Evolutionary conservation across 1,284 basidiomycete genomes (phyloP).

Genomic region (Agroathelia rolfsii): DNA sequence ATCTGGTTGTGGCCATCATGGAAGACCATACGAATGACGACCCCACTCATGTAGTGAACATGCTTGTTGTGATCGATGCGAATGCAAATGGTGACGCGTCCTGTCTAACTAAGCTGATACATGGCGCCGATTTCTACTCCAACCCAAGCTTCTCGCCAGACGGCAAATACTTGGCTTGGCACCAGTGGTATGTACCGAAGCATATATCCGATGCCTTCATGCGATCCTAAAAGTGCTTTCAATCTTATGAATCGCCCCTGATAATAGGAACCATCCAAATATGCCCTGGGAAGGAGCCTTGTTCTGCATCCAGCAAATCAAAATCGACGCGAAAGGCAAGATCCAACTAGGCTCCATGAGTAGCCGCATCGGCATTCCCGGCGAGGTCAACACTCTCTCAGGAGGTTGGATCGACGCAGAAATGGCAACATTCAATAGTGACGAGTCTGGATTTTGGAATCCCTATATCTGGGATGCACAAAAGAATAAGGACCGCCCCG

Average conservation of each 20-base stretch:
- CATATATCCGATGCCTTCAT: too few relatives aligned
- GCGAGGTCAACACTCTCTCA: too few relatives aligned
- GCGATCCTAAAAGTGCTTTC: too few relatives aligned
- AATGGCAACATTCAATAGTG: too few relatives aligned
- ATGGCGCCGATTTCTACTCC: conserved; percentile 58
- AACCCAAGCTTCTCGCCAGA: conserved; percentile 57
- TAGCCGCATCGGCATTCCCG: too few relatives aligned
- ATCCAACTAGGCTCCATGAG: too few relatives aligned
- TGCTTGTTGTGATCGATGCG: conserved; percentile 40
- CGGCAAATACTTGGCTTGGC: conserved; percentile 57
- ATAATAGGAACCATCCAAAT: conserved; percentile 52
- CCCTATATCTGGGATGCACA: too few relatives aligned
- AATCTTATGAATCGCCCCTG: too few relatives aligned
- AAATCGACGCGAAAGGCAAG: conserved; percentile 23
- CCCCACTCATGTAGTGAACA: conserved; percentile 46
- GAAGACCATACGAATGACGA: conserved; percentile 60
- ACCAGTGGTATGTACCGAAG: conserved; percentile 65
- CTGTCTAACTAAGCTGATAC: conserved; percentile 31
- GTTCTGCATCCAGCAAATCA: conserved; percentile 47
- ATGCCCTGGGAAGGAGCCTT: conserved; percentile 77
- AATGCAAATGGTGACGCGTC: conserved; percentile 27
- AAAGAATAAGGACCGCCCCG: too few relatives aligned
- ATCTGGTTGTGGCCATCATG: conserved; percentile 43
- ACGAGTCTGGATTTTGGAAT: too few relatives aligned
- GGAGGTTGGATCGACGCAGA: too few relatives aligned